A percentile compares a stretch with the other conserved stretches of the same genome.
These are phyloP conservation scores for Hygrocybe coccinea DNA, from an alignment of 768 basidiomycete genomes.

Conservation along the genomic window DNA sequence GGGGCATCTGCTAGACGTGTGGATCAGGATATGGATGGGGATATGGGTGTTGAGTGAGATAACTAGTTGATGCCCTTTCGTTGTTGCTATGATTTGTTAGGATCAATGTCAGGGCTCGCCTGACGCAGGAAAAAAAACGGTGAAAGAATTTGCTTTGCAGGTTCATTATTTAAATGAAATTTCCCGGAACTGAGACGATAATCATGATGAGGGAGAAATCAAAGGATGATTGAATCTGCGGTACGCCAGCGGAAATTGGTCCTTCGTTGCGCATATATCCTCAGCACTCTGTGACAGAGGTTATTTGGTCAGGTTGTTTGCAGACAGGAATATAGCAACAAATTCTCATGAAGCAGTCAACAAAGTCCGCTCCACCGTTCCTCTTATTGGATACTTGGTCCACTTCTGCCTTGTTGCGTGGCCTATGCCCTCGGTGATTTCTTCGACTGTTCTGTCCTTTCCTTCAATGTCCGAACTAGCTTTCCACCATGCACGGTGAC, in stretches of 20 bases:
- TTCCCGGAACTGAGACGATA: too few species aligned
- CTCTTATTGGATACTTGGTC: background rate
- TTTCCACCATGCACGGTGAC: background rate
- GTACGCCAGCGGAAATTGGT: background rate
- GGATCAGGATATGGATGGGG: background rate
- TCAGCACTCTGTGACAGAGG: background rate
- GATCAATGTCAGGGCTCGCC: too few species aligned
- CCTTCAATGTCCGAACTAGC: background rate
- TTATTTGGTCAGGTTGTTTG: too few species aligned
- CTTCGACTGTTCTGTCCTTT: background rate
- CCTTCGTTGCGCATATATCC: background rate
- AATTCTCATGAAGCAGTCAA: background rate
- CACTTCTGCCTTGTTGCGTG: background rate
- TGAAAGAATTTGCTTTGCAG: too few species aligned
- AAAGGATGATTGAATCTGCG: background rate
- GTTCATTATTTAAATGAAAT: background rate
- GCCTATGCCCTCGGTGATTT: background rate
- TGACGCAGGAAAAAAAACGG: too few species aligned
- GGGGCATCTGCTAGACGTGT: background rate
- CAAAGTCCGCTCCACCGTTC: background rate
- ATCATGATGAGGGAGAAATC: background rate
- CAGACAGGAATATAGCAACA: background rate
- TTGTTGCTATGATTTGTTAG: too few species aligned
- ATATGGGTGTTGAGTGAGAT: slow-evolving; percentile 4
- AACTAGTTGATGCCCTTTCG: background rate